Percentiles rank a stretch among this genome's conserved stretches.
phyloP scores from a whole-genome alignment of 768 basidiomycete species.

The Gloeostereum incarnatum region DNA sequence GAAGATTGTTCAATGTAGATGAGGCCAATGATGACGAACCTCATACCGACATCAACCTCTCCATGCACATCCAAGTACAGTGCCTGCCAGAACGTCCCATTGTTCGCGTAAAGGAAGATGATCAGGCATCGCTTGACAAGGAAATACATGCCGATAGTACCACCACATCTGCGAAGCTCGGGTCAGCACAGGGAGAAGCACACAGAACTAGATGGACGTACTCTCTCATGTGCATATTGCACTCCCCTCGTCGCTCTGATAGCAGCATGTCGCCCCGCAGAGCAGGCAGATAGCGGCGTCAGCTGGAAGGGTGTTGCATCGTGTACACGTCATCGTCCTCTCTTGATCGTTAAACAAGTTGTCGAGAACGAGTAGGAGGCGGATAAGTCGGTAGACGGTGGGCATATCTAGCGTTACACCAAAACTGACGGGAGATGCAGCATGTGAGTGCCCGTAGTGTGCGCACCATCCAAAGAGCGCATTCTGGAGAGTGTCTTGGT shows the following conservation, averaged over 20 bases:
- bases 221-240: conserved; percentile 94
- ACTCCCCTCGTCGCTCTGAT: conserved; percentile 88
- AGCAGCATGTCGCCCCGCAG: conserved; percentile 81
- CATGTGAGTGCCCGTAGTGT: conserved; percentile 77
- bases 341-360: conserved; percentile 71
- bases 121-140: conserved; percentile 88
- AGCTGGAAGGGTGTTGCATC: conserved; percentile 70
- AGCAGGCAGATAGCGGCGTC: conserved; percentile 89
- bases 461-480: conserved; percentile 88
- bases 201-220: conserved; percentile 47
- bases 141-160: conserved; percentile 83
- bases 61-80: conserved; percentile 94
- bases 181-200: conserved; percentile 1
- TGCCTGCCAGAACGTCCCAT: conserved; percentile 81
- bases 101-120: conserved; percentile 79
- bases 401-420: conserved; percentile 80
- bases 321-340: conserved; percentile 61
- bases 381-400: conserved; percentile 70
- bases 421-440: conserved; percentile 70
- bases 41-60: conserved; percentile 87
- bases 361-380: conserved; percentile 77
- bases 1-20: conserved; percentile 1
- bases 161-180: conserved; percentile 64
- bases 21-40: conserved; percentile 35
- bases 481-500: conserved; percentile 82